Percentiles rank a stretch among this genome's conserved stretches.
Conservation (phyloP, 345 rosid species). For the Brassica incana region DNA sequence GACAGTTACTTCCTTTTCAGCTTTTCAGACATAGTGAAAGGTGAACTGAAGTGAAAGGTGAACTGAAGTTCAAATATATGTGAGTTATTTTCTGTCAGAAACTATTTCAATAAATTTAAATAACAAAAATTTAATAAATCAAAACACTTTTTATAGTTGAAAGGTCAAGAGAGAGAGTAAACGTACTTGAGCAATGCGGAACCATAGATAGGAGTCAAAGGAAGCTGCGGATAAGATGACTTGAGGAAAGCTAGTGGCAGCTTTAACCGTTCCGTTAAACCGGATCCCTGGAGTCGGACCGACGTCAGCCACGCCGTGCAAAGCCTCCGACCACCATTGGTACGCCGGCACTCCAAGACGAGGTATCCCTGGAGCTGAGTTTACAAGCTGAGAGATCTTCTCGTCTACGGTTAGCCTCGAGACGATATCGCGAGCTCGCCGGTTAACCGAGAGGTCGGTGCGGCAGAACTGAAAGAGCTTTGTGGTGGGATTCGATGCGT, state of each 20-base stretch:
- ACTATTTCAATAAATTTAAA: not conserved
- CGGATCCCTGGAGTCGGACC: constrained; percentile 47
- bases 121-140: too few species aligned
- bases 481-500: constrained; percentile 49
- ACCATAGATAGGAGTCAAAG: constrained; percentile 69
- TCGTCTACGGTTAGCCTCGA: constrained; percentile 72
- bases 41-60: too few species aligned
- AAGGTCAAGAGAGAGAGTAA: not conserved
- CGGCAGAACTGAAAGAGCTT: constrained; percentile 55
- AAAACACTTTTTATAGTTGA: not conserved
- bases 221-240: constrained; percentile 84
- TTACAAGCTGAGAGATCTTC: constrained; percentile 77
- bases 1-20: not conserved
- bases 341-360: constrained; percentile 76
- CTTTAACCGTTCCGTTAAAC: constrained; percentile 52
- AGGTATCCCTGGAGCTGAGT: constrained; percentile 66
- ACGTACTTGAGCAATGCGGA: constrained; percentile 78
- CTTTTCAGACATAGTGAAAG: not conserved
- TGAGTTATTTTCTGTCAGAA: not conserved
- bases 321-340: constrained; percentile 96
- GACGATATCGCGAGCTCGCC: constrained; percentile 69
- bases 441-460: constrained; percentile 52
- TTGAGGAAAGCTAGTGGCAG: constrained; percentile 93
- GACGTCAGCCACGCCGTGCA: constrained; percentile 68
- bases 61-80: not conserved